Conservation (phyloP, 2,329 filamentous ascomycete genomes). For the Aspergillus arachidicola region DNA sequence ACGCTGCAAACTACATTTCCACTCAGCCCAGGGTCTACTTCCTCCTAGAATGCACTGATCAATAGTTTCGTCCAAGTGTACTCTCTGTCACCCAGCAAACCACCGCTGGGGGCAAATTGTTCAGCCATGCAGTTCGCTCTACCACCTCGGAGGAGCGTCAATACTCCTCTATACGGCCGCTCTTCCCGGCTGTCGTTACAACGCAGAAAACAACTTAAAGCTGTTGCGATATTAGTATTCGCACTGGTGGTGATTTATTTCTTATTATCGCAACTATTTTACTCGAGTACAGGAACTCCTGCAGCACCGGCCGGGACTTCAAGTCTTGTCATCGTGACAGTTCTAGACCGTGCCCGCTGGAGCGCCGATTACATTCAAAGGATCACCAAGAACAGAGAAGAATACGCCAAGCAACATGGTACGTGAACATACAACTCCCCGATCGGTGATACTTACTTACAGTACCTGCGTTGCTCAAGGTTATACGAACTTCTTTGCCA, state of each 20-base stretch:
- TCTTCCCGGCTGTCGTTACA: conserved; percentile 40
- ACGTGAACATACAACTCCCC: conserved; percentile 32
- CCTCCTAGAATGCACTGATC: conserved; percentile 14
- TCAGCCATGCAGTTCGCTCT: conserved; percentile 81
- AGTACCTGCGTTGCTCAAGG: conserved; percentile 55
- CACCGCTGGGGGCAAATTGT: conserved; percentile 24
- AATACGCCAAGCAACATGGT: conserved; percentile 89
- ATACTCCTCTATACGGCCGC: conserved; percentile 70
- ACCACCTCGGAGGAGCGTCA: conserved; percentile 80
- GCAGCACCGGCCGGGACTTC: conserved; percentile 40
- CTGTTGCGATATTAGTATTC: conserved; percentile 58
- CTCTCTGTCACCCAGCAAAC: conserved; percentile 19
- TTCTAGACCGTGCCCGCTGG: conserved; percentile 69
- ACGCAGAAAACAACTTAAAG: conserved; percentile 65
- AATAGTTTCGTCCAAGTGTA: not conserved
- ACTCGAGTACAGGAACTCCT: conserved; percentile 28
- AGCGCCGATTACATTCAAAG: conserved; percentile 69
- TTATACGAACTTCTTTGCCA: conserved; percentile 82
- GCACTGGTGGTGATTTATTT: conserved; percentile 63
- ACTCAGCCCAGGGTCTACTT: not conserved
- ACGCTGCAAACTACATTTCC: conserved; percentile 3
- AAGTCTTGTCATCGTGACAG: conserved; percentile 77
- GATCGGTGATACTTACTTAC: not conserved
- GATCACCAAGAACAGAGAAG: conserved; percentile 78
- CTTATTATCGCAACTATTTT: conserved; percentile 54